Evolutionary conservation across 169 alveolate species (phyloP), one percentile per base, ranked within the genome.

Genomic region (Besnoitia besnoiti): DNA sequence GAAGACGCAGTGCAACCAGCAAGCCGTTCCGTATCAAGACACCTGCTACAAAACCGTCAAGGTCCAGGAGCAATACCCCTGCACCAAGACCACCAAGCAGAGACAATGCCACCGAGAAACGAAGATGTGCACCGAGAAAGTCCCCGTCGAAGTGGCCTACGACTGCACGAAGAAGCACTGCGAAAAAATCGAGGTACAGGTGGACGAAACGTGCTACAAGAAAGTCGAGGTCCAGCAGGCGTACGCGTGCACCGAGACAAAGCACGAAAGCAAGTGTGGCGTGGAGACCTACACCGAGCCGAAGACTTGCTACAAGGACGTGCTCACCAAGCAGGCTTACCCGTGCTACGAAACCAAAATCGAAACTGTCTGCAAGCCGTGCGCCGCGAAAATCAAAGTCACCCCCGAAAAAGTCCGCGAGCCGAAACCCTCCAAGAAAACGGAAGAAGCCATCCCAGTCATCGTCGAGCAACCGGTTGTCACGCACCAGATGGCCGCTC

Each of bases 231-330:
- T 62, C 35, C 67, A 62, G 59, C 87, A 85, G 67, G 87, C 91
- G 44, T 84, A 91, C 67, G 88, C 91, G 30, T 91, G 94, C 94
- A 84, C 91, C 33, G 88, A 84, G 44, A 91, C 94, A 37, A 84
- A 85, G 51, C 67, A 91, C 89, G 77, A 82, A 30, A 89, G 82
- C 49, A 80, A 91, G 67, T 91, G 94, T 82, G 91, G 61, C 73
- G 79, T 91, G 76, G 75, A 91, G 46, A 84, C 61, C 42, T 84
- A 84, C 79, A 35, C 88, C 47, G 37, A 55, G 77, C 87, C 91
- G 79, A 61, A 85, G 87, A 91, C 94, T 3, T 91, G 94, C 91
- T 91, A 84, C 91, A 91, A 89, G 61, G 82, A 91, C 47, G 94
- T 89, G n/a, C 51, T 91, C 88, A 85, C 87, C 27, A 88, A 89